Conservation (phyloP, 176 grass and related monocot genomes). For the Cenchrus fungigraminus region DNA sequence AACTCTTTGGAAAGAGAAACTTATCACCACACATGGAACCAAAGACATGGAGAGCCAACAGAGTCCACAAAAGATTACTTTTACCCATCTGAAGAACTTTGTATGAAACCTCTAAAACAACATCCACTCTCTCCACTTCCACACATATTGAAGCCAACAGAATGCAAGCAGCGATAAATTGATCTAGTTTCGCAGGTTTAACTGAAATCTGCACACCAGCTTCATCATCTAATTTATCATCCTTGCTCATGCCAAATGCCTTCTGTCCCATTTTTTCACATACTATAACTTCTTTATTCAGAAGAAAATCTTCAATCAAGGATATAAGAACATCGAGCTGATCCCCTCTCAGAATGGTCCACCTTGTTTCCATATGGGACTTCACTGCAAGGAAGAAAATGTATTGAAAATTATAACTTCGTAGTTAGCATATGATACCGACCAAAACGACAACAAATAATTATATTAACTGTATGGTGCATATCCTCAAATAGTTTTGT, state of each 20-base stretch:
- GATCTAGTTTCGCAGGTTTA: conserved; percentile 50
- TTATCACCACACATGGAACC: conserved; percentile 69
- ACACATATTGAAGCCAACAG: conserved; percentile 69
- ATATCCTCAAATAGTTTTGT: conserved; percentile 13
- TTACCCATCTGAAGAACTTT: conserved; percentile 72
- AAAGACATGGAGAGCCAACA: conserved; percentile 80
- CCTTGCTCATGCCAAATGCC: conserved; percentile 31
- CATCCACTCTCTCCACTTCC: conserved; percentile 52
- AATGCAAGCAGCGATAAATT: conserved; percentile 72
- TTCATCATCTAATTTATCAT: conserved; percentile 39
- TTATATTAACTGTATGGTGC: neutral
- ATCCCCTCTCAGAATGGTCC: conserved; percentile 46
- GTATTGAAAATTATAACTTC: conserved; percentile 28
- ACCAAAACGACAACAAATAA: conserved; percentile 18
- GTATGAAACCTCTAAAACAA: conserved; percentile 70
- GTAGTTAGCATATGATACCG: conserved; percentile 8
- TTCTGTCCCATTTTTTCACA: conserved; percentile 42
- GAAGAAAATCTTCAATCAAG: conserved; percentile 75
- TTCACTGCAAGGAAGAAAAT: conserved; percentile 61
- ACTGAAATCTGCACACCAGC: conserved; percentile 41
- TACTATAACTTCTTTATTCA: conserved; percentile 65
- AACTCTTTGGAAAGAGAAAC: conserved; percentile 54
- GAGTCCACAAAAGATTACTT: conserved; percentile 60
- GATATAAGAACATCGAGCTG: conserved; percentile 54
- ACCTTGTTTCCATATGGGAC: conserved; percentile 54